Base-by-base conservation (phyloP, 192 early-diverging fungal genomes). In the Chytriomyces confervae region DNA sequence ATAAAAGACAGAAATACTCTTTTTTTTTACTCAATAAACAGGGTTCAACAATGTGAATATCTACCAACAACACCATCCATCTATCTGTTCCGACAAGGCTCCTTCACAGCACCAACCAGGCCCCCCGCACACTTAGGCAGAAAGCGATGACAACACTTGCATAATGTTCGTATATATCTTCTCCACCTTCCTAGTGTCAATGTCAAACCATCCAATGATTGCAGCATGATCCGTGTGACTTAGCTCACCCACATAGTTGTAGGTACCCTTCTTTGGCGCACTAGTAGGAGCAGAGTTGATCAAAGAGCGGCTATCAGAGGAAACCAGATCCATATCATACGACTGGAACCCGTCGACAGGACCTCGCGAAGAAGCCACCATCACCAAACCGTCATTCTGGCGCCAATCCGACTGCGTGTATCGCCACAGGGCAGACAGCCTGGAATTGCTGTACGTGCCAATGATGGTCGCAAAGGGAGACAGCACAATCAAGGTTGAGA, bases 361-460 rank as follows among this genome's bases (percentile, higher is more conserved):
- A 2, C 71, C 70, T 9, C 50, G 57, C 27, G 62, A 36, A 10
- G 78, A 24, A 23, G 73, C 65, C 1, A 79, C 45, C 23, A 47
- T 9, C 20, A 79, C 78, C 6, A 79, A 20, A 0, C 71, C 78
- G 49, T 79, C 77, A 61, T 74, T 78, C 60, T 57, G 13, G 61
- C 69, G 77, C 77, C 77, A 78, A 23, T 60, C 77, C 44, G 20
- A 7, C 1, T 10, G 36, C 20, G 43, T 46, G 46, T 67, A n/a
- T 0, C 13, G 11, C 48, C 24, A 9, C 3, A 48, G 60, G 13
- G 46, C n/a, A 18, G 66, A 18, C 13, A 78, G 77, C 27, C 50
- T 1, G 2, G 20, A 7, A 70, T 78, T 78, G 57, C 13, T 43
- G 69, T 78, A 78, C 6, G 60, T n/a, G 7, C 77, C 77, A 13